Evolutionary conservation across 768 basidiomycete species (phyloP).

Genomic region (Boletus rubroflammeus): DNA sequence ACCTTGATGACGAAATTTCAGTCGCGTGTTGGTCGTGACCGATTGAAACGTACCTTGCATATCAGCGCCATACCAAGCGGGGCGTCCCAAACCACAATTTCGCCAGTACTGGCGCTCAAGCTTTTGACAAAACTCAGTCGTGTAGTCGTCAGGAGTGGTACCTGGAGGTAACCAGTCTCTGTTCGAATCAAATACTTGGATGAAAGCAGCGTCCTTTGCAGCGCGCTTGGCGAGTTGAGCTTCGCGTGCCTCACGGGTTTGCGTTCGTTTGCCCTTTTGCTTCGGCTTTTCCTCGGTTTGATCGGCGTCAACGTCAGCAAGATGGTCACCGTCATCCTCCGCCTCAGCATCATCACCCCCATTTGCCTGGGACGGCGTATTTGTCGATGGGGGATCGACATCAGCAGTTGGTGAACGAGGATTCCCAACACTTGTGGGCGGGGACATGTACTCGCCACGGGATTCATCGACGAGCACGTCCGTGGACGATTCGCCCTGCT

Average conservation of each 20-base stretch:
- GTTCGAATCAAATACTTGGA: slow-evolving; percentile 67
- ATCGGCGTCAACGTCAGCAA: slow-evolving; percentile 13
- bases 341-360: slow-evolving; percentile 11
- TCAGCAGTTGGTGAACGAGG: slow-evolving; percentile 21
- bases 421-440: slow-evolving; percentile 25
- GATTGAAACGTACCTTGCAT: slow-evolving; percentile 63
- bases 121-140: slow-evolving; percentile 79
- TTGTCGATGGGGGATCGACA: slow-evolving; percentile 3
- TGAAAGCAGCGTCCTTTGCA: slow-evolving; percentile 49
- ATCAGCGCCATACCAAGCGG: slow-evolving; percentile 99
- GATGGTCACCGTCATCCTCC: slow-evolving; percentile 15
- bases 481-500: slow-evolving; percentile 28
- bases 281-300: slow-evolving; percentile 34
- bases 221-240: slow-evolving; percentile 49
- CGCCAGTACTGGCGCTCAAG: slow-evolving; percentile 92
- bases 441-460: slow-evolving; percentile 22
- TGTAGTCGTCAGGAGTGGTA: slow-evolving; percentile 76
- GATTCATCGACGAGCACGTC: slow-evolving; percentile 4
- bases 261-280: slow-evolving; percentile 42
- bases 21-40: not conserved
- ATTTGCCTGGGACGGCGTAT: not conserved
- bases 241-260: slow-evolving; percentile 40
- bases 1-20: slow-evolving; percentile 34
- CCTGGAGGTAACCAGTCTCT: slow-evolving; percentile 77
- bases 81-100: slow-evolving; percentile 79